Conservation (phyloP, 768 basidiomycete genomes). For the Hericium erinaceus region DNA sequence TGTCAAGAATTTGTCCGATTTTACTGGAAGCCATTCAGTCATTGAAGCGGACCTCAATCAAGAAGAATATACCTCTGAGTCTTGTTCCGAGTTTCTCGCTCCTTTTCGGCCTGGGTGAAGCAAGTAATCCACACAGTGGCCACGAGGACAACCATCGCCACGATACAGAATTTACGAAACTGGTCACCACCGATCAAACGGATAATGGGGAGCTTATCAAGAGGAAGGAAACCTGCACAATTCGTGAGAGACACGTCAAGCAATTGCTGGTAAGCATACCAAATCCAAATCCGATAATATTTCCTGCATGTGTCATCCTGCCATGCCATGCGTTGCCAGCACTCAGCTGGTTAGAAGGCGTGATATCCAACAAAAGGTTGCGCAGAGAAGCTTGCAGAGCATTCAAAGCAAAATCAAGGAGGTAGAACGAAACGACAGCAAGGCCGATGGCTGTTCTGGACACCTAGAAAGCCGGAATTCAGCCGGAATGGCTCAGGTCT, state of each 20-base stretch:
- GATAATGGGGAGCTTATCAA: conserved; percentile 70
- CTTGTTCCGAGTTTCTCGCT: conserved; percentile 35
- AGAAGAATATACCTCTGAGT: conserved; percentile 21
- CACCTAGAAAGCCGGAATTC: conserved; percentile 32
- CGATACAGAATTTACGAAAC: conserved; percentile 91
- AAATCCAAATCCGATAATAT: conserved; percentile 89
- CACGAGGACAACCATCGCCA: conserved; percentile 73
- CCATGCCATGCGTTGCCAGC: conserved; percentile 98
- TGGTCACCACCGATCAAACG: conserved; percentile 80
- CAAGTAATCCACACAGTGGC: conserved; percentile 85
- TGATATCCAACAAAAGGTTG: conserved; percentile 88
- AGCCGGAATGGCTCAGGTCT: neutral
- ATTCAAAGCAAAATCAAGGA: conserved; percentile 96
- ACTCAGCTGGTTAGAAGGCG: conserved; percentile 82
- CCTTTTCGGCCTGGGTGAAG: conserved; percentile 73
- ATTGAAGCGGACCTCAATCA: neutral
- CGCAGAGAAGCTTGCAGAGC: conserved; percentile 87
- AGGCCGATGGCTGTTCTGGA: conserved; percentile 69
- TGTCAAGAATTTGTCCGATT: conserved; percentile 64
- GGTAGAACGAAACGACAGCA: conserved; percentile 84
- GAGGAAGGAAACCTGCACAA: conserved; percentile 75
- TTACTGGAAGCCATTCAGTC: conserved; percentile 30
- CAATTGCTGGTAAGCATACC: conserved; percentile 35
- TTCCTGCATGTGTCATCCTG: conserved; percentile 93
- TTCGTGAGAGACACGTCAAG: neutral